Percentiles rank a stretch among this genome's conserved stretches.
These are phyloP conservation scores for Stenocarpella maydis DNA, from an alignment of 2,329 filamentous ascomycete genomes.

Conservation along the genomic window DNA sequence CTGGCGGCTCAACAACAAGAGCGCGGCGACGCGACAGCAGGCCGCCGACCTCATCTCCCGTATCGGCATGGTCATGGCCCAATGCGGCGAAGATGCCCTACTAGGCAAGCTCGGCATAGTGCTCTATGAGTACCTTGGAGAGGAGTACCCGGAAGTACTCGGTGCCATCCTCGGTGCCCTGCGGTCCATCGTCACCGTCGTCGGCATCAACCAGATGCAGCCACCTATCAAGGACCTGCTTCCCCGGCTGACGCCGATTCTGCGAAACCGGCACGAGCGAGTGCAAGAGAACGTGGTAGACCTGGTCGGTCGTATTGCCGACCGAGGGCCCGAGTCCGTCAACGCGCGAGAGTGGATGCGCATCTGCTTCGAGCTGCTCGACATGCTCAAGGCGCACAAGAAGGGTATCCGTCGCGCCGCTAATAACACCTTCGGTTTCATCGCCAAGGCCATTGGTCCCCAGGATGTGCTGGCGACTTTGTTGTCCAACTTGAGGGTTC, in stretches of 20 bases:
- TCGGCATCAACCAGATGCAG: constrained; percentile 98
- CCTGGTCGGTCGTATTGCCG: constrained; percentile 95
- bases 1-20: constrained; percentile 97
- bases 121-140: constrained; percentile 96
- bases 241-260: constrained; percentile 94
- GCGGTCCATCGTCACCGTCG: constrained; percentile 95
- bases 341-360: constrained; percentile 99
- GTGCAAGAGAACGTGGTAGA: constrained; percentile 99
- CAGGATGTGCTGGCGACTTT: constrained; percentile 96
- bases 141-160: constrained; percentile 97
- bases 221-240: constrained; percentile 96
- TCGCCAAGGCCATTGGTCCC: constrained; percentile 97
- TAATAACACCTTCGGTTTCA: constrained; percentile 99
- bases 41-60: constrained; percentile 95
- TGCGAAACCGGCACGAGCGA: constrained; percentile 98
- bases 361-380: constrained; percentile 97
- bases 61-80: constrained; percentile 98
- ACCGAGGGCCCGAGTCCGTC: constrained; percentile 94
- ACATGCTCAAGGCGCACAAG: constrained; percentile 99
- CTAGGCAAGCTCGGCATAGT: constrained; percentile 96
- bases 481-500: constrained; percentile 94
- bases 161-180: constrained; percentile 95
- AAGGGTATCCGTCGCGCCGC: constrained; percentile 98
- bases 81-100: constrained; percentile 93
- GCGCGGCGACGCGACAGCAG: constrained; percentile 94